Conservation (phyloP, 805 yeast genomes). For the Ogataea angusta region DNA sequence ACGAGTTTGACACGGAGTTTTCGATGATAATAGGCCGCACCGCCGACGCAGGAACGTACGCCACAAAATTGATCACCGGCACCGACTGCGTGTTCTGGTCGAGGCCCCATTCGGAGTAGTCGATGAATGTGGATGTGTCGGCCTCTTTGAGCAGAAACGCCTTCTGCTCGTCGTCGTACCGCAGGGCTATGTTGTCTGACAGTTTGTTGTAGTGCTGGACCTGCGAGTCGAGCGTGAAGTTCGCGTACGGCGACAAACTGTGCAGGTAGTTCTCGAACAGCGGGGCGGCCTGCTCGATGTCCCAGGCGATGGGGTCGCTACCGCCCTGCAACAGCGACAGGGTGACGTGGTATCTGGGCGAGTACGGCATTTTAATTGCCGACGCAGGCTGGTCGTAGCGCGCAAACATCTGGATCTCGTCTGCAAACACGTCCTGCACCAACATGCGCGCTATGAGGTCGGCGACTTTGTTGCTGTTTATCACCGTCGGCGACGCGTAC, state of each 20-base stretch:
- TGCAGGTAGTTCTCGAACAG: conserved; percentile 54
- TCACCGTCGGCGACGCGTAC: conserved; percentile 27
- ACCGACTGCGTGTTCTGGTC: conserved; percentile 46
- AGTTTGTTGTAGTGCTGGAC: conserved; percentile 63
- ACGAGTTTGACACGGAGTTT: conserved; percentile 50
- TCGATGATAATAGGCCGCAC: conserved; percentile 49
- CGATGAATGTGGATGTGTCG: conserved; percentile 73
- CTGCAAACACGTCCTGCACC: conserved; percentile 37
- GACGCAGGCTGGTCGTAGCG: conserved; percentile 24
- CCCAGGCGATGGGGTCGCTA: conserved; percentile 70
- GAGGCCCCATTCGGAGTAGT: conserved; percentile 81
- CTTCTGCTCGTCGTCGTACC: conserved; percentile 28
- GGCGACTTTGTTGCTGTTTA: conserved; percentile 31
- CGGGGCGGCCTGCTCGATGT: conserved; percentile 53
- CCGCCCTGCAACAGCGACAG: conserved; percentile 72
- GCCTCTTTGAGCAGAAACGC: conserved; percentile 37
- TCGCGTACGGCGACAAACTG: conserved; percentile 52
- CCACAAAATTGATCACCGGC: conserved; percentile 67
- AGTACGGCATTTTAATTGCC: conserved; percentile 47
- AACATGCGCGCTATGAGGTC: conserved; percentile 37
- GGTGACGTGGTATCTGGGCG: conserved; percentile 71
- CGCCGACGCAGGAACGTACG: conserved; percentile 56
- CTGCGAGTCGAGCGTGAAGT: conserved; percentile 77
- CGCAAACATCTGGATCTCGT: conserved; percentile 36
- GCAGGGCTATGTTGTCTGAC: conserved; percentile 25